phyloP scores from a whole-genome alignment of 495 filamentous ascomycete species.

The Sordaria brevicollis region DNA sequence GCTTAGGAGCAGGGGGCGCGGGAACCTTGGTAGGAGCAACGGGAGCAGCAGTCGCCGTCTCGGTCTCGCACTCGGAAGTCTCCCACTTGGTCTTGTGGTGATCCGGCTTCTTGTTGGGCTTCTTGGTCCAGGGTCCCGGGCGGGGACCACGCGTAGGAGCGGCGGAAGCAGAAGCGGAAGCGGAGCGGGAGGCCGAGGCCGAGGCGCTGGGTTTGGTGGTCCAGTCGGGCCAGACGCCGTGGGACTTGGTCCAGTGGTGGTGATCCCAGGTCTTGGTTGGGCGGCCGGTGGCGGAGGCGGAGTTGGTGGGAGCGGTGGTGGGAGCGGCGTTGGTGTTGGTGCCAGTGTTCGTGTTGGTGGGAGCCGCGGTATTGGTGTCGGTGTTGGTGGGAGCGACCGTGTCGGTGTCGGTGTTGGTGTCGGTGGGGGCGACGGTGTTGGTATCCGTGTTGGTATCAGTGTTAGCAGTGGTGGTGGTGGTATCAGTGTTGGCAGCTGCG shows the following conservation, averaged over 20 bases:
- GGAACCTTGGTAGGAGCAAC: background rate
- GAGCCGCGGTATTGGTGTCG: background rate
- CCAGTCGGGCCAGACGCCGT: background rate
- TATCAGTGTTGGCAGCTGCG: background rate
- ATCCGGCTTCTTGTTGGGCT: background rate
- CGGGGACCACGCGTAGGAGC: background rate
- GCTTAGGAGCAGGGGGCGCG: background rate
- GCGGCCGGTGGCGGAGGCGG: background rate
- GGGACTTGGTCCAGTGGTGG: constrained; percentile 1
- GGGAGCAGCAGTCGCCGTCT: constrained; percentile 1
- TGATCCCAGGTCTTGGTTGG: background rate
- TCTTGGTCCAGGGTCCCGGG: background rate
- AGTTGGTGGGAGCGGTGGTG: background rate
- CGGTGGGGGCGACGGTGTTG: background rate
- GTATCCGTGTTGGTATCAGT: background rate
- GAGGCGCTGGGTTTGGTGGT: background rate
- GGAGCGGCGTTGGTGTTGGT: background rate
- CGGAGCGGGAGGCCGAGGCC: background rate
- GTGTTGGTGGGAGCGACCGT: background rate
- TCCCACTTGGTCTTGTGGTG: background rate
- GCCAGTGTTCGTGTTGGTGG: background rate
- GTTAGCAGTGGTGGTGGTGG: background rate
- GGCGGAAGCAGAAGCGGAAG: background rate
- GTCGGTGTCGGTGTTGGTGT: background rate
- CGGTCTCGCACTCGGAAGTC: background rate